phyloP scores from a whole-genome alignment of 495 filamentous ascomycete genomes.

The Aspergillus haitiensis region DNA sequence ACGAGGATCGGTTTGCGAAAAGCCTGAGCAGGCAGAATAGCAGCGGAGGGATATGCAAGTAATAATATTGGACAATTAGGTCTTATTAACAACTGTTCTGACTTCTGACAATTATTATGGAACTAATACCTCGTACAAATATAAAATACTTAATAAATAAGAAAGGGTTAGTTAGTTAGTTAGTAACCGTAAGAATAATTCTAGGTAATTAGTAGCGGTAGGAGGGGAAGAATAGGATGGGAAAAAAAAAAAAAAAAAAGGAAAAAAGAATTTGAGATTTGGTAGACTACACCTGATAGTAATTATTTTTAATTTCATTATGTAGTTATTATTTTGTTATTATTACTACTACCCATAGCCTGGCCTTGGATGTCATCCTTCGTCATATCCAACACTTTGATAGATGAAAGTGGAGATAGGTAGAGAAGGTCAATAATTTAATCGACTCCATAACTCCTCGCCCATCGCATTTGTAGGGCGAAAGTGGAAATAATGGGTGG shows the following conservation, averaged over 20 bases:
- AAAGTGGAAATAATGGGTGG: constrained; percentile 20
- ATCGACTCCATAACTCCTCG: no score
- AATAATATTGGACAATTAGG: constrained; percentile 20
- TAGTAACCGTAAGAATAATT: neutral
- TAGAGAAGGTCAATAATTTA: constrained; percentile 5
- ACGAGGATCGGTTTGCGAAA: constrained; percentile 12
- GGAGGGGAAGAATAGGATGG: neutral
- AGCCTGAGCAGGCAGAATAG: constrained; percentile 17
- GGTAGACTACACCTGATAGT: neutral
- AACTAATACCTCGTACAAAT: neutral
- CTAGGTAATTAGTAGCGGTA: constrained; percentile 11
- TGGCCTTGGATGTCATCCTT: constrained; percentile 15
- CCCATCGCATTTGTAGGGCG: neutral
- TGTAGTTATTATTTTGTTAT: neutral
- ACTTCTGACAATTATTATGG: constrained; percentile 8
- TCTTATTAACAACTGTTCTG: neutral
- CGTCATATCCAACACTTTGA: constrained; percentile 20
- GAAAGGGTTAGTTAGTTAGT: no score
- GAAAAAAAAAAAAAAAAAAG: neutral
- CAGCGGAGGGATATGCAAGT: constrained; percentile 18
- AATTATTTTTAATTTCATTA: constrained; percentile 2
- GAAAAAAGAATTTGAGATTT: neutral
- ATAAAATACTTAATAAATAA: no score
- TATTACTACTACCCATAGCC: neutral
- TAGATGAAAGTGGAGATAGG: constrained; percentile 35